A percentile compares a stretch with the other conserved stretches of the same genome.
These are phyloP conservation scores for Anthoceros angustus DNA, from an alignment of 225 moss, liverwort and hornwort genomes.

Conservation along the genomic window DNA sequence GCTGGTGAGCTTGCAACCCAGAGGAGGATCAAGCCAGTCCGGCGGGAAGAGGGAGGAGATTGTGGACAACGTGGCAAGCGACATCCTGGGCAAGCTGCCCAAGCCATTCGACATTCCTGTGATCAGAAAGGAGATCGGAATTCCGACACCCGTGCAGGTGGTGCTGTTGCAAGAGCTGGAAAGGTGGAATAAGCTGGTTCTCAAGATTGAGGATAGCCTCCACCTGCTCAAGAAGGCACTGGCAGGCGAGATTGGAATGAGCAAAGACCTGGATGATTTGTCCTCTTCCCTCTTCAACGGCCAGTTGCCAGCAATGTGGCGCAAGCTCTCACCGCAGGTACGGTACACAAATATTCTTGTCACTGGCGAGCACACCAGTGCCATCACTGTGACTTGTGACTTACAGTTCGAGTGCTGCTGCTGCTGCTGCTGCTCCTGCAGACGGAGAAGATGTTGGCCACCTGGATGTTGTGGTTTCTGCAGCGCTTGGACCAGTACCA, in stretches of 20 bases:
- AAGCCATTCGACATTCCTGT: slow-evolving; percentile 50
- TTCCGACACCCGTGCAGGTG: slow-evolving; percentile 74
- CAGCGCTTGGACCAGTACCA: slow-evolving; percentile 44
- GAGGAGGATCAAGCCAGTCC: slow-evolving; percentile 25
- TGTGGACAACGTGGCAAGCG: slow-evolving; percentile 48
- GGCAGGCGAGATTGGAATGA: slow-evolving; percentile 88
- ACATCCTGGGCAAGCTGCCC: slow-evolving; percentile 62
- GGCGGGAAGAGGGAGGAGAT: slow-evolving; percentile 53
- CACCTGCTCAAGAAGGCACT: slow-evolving; percentile 65
- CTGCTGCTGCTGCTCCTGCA: too few relatives aligned
- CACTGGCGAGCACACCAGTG: too few relatives aligned
- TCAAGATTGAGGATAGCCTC: slow-evolving; percentile 46
- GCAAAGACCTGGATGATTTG: slow-evolving; percentile 77
- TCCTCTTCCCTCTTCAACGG: slow-evolving; percentile 74
- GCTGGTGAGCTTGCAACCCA: slow-evolving; percentile 56
- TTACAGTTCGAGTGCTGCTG: too few relatives aligned
- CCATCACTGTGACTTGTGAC: too few relatives aligned
- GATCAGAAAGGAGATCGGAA: slow-evolving; percentile 52
- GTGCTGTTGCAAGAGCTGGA: slow-evolving; percentile 87
- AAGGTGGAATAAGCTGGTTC: slow-evolving; percentile 57
- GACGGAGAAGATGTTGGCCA: slow-evolving; percentile 79
- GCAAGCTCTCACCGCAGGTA: slow-evolving; percentile 73
- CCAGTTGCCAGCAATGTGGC: slow-evolving; percentile 65
- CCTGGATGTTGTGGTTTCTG: slow-evolving; percentile 85
- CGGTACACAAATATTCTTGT: neutral